Base-by-base conservation (phyloP, 352 stramenopile species). In the Phytophthora pseudosyringae region DNA sequence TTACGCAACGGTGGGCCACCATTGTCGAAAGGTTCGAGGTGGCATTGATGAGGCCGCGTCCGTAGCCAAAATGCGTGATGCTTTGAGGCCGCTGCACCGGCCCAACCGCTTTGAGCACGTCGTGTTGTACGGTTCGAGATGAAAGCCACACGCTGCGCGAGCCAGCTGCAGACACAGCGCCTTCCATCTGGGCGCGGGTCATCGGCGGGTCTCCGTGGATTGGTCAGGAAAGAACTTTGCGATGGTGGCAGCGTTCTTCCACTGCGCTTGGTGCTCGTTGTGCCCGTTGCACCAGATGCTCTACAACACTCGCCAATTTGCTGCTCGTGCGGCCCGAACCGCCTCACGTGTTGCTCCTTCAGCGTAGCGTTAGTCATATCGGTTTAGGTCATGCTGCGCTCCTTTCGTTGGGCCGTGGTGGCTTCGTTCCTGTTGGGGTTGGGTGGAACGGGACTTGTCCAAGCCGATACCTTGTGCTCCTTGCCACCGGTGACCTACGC, bases 401-500 rank as follows among this genome's bases (percentile, higher is more conserved):
- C 53, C 3, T 65, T 73, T 57, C 64, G 51, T 36, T 51, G 45
- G 5, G 45, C 44, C 5, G 48, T 58, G 13, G n/a, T 16, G 4
- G 48, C 38, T 13, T 69, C 25, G 12, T 72, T 69, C 39, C 18
- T 69, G 28, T 5, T 69, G 25, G 57, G 41, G 1, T 16, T 66
- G 13, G 31, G 50, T 25, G 33, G 39, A 4, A 43, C 31, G 1
- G 32, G 16, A 31, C 25, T 55, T 48, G 74, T 67, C 7, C 67
- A 72, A 26, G 71, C 58, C 35, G 75, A 89, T 31, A 68, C 64
- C 31, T 73, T 90, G 41, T 89, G 77, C 56, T 86, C 82, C 0
- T 59, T 89, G 7, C 54, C 75, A 11, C 79, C 81, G 0, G 36
- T 57, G 32, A 76, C 72, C 13, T 88, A 90, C 58, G 26, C 68